Evolutionary conservation across 1,284 basidiomycete species (phyloP), one percentile per base, ranked within the genome.

Genomic region (Agaricales sp.): DNA sequence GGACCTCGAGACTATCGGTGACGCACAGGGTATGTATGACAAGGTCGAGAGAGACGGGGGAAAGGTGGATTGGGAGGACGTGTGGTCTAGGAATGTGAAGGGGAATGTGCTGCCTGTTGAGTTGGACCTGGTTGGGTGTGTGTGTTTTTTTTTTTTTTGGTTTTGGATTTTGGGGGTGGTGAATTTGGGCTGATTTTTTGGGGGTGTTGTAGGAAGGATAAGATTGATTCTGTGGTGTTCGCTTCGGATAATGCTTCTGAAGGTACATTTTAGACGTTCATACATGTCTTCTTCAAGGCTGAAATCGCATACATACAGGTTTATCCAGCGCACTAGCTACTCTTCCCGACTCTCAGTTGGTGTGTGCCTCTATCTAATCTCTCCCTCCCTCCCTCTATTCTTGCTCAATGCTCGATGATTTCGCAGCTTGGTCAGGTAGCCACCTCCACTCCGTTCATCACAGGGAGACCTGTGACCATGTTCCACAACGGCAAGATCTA

Each of bases 381-480:
- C 8, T 35, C 30, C 30, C n/a, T 8, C n/a, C 30, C 30, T 11
- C 30, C 30, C 30, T n/a, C 11, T 35, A n/a, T 35, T 11, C 30
- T 35, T 35, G n/a, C n/a, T n/a, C n/a, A n/a, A n/a, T 52, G 50
- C 11, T 18, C 45, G 49, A 50, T 56, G 35, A 51, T 26, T 51
- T 30, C 20, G 20, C 21, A 89, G 81, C 63, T 88, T 30, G 88
- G 88, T 13, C 69, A 92, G 18, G 63, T 87, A 12, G 83, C 82
- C 0, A 74, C 88, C 0, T 83, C 86, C 0, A 94, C 92, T 0
- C 90, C 91, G 0, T 94, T 94, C 62, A 69, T 91, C 18, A 93
- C 89, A 0, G 88, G 87, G 8, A 70, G 84, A 18, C 84, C 86
- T 1, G 78, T 85, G 45, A 93, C 91, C 0, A 67, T 94, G 1